Evolutionary conservation across 306 rosid species (phyloP).

Genomic region (Vicia sativa): DNA sequence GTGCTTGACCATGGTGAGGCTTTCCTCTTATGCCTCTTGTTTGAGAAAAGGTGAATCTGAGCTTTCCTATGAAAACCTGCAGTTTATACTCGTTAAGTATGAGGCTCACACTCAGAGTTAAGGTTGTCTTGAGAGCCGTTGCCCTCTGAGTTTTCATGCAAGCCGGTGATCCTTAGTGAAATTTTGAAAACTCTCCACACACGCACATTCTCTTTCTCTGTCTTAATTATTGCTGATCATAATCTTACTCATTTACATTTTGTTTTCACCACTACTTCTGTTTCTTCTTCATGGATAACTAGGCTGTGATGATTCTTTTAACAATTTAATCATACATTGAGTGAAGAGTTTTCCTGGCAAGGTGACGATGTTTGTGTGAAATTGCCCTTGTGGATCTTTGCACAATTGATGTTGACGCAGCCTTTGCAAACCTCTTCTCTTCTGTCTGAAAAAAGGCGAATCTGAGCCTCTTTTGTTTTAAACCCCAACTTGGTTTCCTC

Average conservation of each 20-base stretch:
- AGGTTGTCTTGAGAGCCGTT: slow-evolving; percentile 11
- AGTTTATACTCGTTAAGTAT: slow-evolving; percentile 30
- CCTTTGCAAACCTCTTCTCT: slow-evolving; percentile 17
- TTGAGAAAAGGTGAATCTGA: slow-evolving; percentile 35
- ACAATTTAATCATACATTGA: too few relatives aligned
- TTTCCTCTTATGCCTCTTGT: slow-evolving; percentile 8
- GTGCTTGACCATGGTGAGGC: slow-evolving; percentile 32
- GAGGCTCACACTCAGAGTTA: slow-evolving; percentile 38
- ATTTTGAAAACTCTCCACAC: neutral
- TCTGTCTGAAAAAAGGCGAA: slow-evolving; percentile 9
- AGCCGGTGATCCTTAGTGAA: neutral
- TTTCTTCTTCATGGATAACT: neutral
- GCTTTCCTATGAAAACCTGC: slow-evolving; percentile 12
- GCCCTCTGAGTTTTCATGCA: neutral
- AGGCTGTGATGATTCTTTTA: slow-evolving; percentile 40
- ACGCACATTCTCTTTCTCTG: neutral
- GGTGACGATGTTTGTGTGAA: slow-evolving; percentile 34
- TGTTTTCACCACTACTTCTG: neutral
- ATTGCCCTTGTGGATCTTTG: slow-evolving; percentile 5
- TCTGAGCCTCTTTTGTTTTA: slow-evolving; percentile 8
- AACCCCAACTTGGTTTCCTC: neutral
- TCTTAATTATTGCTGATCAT: neutral
- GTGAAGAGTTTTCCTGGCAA: too few relatives aligned
- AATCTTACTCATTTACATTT: neutral
- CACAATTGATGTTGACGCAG: slow-evolving; percentile 27